Conservation (phyloP, 768 basidiomycete species). For the Leucocoprinus sp. region DNA sequence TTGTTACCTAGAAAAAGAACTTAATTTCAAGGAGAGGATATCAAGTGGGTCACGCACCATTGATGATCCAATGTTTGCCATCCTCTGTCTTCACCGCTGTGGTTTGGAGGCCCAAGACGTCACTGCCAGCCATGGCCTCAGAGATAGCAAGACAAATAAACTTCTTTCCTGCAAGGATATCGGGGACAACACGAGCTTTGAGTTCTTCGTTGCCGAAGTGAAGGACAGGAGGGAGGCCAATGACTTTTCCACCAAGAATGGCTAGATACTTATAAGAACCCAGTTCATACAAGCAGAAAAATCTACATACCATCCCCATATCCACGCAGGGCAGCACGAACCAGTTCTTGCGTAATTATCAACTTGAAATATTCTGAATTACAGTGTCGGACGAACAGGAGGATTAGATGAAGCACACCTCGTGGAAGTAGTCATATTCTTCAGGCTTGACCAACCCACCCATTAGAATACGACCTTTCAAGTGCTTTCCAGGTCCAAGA, state of each 20-base stretch:
- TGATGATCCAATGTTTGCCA: conserved; percentile 79
- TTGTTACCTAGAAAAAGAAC: conserved; percentile 40
- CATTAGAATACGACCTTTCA: conserved; percentile 76
- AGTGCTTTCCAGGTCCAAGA: conserved; percentile 88
- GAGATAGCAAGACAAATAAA: conserved; percentile 84
- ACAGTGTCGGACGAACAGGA: background rate
- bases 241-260: conserved; percentile 71
- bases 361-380: conserved; percentile 32
- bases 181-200: conserved; percentile 50
- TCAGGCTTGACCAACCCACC: conserved; percentile 78
- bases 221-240: conserved; percentile 82
- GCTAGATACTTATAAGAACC: conserved; percentile 26
- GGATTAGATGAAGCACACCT: conserved; percentile 28
- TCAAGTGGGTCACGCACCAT: conserved; percentile 31
- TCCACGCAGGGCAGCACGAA: conserved; percentile 61
- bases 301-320: conserved; percentile 64
- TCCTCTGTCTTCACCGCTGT: conserved; percentile 74
- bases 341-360: conserved; percentile 79
- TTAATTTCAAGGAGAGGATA: background rate
- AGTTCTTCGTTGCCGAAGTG: conserved; percentile 74
- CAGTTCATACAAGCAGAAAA: background rate
- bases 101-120: conserved; percentile 74
- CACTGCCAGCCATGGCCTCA: conserved; percentile 83
- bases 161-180: conserved; percentile 69
- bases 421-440: conserved; percentile 88